Conservation (phyloP, 345 rosid species). For the Ceriops tagal region DNA sequence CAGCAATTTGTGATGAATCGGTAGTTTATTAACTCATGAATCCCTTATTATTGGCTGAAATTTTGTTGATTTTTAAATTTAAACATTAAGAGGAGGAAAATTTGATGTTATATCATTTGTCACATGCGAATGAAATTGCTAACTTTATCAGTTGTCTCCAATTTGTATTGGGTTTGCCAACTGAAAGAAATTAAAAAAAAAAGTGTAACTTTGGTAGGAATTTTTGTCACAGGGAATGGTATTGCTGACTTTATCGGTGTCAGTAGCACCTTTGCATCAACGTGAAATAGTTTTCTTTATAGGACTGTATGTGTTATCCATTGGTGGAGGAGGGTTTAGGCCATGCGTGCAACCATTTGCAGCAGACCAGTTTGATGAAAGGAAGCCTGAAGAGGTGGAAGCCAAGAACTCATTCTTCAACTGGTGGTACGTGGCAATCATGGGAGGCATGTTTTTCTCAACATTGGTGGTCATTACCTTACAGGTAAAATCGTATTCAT, state of each 20-base stretch:
- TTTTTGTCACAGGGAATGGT: conserved; percentile 58
- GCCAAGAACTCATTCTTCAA: conserved; percentile 90
- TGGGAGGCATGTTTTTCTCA: conserved; percentile 49
- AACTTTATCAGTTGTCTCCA: too few relatives aligned
- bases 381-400: conserved; percentile 47
- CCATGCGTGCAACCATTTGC: conserved; percentile 94
- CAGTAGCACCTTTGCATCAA: conserved; percentile 36
- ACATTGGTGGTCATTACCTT: conserved; percentile 53
- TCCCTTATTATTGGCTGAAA: too few relatives aligned
- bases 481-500: conserved; percentile 38
- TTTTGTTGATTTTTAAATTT: too few relatives aligned
- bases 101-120: too few relatives aligned
- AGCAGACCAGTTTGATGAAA: conserved; percentile 86
- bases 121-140: too few relatives aligned
- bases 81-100: too few relatives aligned
- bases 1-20: too few relatives aligned
- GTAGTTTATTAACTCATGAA: too few relatives aligned
- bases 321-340: conserved; percentile 93
- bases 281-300: conserved; percentile 52
- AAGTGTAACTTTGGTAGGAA: too few relatives aligned
- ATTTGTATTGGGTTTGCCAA: too few relatives aligned
- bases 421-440: conserved; percentile 77
- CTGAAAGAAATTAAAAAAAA: too few relatives aligned
- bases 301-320: conserved; percentile 62
- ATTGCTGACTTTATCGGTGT: conserved; percentile 56